These are phyloP conservation scores for Linanthus parryae DNA, from an alignment of 148 eudicot species.

Conservation along the genomic window DNA sequence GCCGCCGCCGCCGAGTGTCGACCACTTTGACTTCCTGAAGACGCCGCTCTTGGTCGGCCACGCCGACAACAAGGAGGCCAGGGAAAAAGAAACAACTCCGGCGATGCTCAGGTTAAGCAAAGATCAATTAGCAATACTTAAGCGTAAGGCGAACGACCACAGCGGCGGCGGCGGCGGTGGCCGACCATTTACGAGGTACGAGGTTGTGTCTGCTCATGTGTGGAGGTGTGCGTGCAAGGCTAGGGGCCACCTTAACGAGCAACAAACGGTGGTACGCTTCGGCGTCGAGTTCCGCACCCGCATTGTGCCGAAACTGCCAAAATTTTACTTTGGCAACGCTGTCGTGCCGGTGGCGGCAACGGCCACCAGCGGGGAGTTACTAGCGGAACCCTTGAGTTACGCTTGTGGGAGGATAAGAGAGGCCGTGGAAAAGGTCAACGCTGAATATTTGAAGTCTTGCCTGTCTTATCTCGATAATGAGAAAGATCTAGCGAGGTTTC, in stretches of 20 bases:
- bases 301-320: constrained; percentile 33
- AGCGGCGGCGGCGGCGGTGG: background rate
- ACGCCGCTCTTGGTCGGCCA: constrained; percentile 21
- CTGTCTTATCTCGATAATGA: too few species aligned
- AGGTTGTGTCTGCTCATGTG: constrained; percentile 33
- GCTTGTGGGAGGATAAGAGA: constrained; percentile 27
- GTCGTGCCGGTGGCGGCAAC: constrained; percentile 13
- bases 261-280: constrained; percentile 15
- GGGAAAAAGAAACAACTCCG: constrained; percentile 13
- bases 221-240: constrained; percentile 43
- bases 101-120: constrained; percentile 20
- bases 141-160: constrained; percentile 19
- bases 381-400: constrained; percentile 22
- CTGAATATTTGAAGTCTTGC: constrained; percentile 23
- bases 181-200: constrained; percentile 35
- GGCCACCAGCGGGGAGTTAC: constrained; percentile 16
- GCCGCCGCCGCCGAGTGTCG: background rate
- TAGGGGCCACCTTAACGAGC: constrained; percentile 16
- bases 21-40: constrained; percentile 11
- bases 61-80: constrained; percentile 10
- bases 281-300: constrained; percentile 25
- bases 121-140: constrained; percentile 25
- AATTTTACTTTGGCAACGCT: constrained; percentile 42
- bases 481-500: too few species aligned
- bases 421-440: constrained; percentile 13